Evolutionary conservation across 257 asterid genomes (phyloP).

Genomic region (Scutellaria galericulata): DNA sequence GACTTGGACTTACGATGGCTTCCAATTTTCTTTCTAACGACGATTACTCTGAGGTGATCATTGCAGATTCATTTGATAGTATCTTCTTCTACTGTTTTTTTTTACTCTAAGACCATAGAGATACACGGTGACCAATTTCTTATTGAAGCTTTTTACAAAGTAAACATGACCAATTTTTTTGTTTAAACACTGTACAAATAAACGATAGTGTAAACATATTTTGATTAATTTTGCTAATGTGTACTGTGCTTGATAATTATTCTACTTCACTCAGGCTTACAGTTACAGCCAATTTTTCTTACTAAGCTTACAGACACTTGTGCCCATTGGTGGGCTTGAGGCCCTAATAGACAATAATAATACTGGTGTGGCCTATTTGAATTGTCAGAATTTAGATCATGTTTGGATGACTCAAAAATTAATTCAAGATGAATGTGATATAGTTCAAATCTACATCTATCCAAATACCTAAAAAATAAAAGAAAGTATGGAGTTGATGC

Average conservation of each 20-base stretch:
- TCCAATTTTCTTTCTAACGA: slow-evolving; percentile 27
- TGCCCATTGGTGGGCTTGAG: no score
- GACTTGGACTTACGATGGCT: slow-evolving; percentile 26
- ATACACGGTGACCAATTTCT: slow-evolving; percentile 17
- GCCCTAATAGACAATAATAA: no score
- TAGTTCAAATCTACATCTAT: no score
- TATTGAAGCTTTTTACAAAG: not conserved
- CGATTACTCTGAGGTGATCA: slow-evolving; percentile 27
- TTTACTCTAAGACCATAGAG: slow-evolving; percentile 25
- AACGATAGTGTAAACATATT: not conserved
- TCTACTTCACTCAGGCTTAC: no score
- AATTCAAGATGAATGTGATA: no score
- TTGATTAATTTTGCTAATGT: not conserved
- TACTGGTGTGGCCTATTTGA: no score
- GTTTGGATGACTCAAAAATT: no score
- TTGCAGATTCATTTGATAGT: slow-evolving; percentile 31
- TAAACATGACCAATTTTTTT: not conserved
- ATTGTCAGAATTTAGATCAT: no score
- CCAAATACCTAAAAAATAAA: no score
- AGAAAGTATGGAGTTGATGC: no score
- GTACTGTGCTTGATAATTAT: not conserved
- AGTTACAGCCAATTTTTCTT: no score
- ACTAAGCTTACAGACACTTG: no score
- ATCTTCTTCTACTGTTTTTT: not conserved
- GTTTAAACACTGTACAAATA: not conserved